These are phyloP conservation scores for Stachybotrys chartarum DNA, from an alignment of 2,329 filamentous ascomycete species.

Conservation along the genomic window DNA sequence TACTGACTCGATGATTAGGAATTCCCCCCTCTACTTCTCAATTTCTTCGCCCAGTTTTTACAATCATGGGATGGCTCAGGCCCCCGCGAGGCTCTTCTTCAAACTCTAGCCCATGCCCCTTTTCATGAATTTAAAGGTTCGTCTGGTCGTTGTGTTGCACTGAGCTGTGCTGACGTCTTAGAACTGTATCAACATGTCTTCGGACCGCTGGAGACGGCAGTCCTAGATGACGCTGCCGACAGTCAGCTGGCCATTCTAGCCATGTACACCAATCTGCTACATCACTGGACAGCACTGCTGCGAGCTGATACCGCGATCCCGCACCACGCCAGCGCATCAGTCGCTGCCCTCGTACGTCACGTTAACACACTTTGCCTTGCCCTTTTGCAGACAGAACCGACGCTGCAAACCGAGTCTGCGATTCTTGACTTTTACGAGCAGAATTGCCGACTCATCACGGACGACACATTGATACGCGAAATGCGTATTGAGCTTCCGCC, in stretches of 20 bases:
- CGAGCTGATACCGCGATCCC: slow-evolving; percentile 29
- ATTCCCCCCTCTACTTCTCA: slow-evolving; percentile 40
- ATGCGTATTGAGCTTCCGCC: slow-evolving; percentile 64
- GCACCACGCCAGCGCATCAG: slow-evolving; percentile 24
- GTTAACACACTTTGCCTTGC: slow-evolving; percentile 51
- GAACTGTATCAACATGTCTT: slow-evolving; percentile 45
- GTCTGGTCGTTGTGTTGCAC: neutral
- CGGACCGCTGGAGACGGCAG: slow-evolving; percentile 40
- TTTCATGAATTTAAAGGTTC: slow-evolving; percentile 50
- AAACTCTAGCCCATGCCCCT: slow-evolving; percentile 48
- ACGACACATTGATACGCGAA: slow-evolving; percentile 39
- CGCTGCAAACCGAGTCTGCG: slow-evolving; percentile 39
- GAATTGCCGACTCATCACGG: slow-evolving; percentile 47
- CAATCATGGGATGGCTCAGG: slow-evolving; percentile 55
- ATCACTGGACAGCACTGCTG: slow-evolving; percentile 46
- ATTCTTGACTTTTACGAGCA: slow-evolving; percentile 66
- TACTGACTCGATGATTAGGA: slow-evolving; percentile 21
- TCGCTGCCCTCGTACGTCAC: slow-evolving; percentile 38
- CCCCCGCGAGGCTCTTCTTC: slow-evolving; percentile 46
- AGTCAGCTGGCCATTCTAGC: slow-evolving; percentile 54
- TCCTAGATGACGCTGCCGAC: slow-evolving; percentile 39
- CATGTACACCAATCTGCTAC: slow-evolving; percentile 62
- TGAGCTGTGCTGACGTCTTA: slow-evolving; percentile 16
- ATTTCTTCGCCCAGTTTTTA: slow-evolving; percentile 47
- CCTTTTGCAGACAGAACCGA: slow-evolving; percentile 46